These are phyloP conservation scores for Vaccinium darrowii DNA, from an alignment of 148 eudicot species.

Conservation along the genomic window DNA sequence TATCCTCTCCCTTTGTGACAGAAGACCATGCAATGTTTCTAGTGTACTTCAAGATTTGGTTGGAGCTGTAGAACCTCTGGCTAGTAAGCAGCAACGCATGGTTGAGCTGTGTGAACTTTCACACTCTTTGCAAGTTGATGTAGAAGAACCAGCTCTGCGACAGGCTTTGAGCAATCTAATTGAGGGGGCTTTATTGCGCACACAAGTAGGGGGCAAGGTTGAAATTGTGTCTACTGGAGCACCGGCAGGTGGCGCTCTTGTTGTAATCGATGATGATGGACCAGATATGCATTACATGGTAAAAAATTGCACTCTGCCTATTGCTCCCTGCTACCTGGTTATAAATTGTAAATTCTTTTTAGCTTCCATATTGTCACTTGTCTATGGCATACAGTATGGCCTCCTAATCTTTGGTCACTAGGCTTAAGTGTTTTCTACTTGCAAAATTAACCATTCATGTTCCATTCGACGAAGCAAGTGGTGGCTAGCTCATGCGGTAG, in stretches of 20 bases:
- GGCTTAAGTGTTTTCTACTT: background rate
- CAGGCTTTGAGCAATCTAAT: constrained; percentile 93
- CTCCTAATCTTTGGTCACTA: background rate
- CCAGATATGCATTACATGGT: constrained; percentile 99
- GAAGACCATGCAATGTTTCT: constrained; percentile 88
- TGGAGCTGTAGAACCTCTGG: constrained; percentile 83
- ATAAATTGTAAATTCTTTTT: background rate
- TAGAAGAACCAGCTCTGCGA: constrained; percentile 88
- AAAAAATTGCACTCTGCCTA: background rate
- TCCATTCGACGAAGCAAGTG: too few species aligned
- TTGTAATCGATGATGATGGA: constrained; percentile 93
- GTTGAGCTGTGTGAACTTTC: constrained; percentile 58
- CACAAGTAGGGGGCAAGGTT: constrained; percentile 74
- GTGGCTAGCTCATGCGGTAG: too few species aligned
- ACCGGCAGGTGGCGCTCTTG: constrained; percentile 93
- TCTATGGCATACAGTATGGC: background rate
- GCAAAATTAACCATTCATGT: too few species aligned
- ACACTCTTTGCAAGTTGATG: constrained; percentile 50
- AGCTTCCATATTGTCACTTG: background rate
- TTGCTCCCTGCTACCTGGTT: background rate
- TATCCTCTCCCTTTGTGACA: constrained; percentile 39
- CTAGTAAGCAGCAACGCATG: constrained; percentile 62
- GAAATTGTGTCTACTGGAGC: constrained; percentile 74
- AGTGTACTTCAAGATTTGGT: constrained; percentile 76
- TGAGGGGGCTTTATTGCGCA: constrained; percentile 89